These are phyloP conservation scores for Chlamydomonas sp. DNA, from an alignment of 139 green algal species.

Conservation along the genomic window DNA sequence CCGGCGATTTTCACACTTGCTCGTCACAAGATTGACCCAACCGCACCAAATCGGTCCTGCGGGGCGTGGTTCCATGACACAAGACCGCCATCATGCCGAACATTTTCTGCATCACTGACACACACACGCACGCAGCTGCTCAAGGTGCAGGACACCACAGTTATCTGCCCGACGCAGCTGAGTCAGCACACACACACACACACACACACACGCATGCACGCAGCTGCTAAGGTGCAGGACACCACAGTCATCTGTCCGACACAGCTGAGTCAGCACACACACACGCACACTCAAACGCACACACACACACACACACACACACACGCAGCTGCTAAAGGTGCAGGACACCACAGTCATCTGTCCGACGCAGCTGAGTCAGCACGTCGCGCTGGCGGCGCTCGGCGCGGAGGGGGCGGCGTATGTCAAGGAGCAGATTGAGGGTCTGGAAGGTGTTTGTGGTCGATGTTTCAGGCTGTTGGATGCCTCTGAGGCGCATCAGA, in stretches of 20 bases:
- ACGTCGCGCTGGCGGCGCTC: conserved; percentile 61
- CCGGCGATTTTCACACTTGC: too few species aligned
- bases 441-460: too few species aligned
- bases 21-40: too few species aligned
- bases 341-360: conserved; percentile 59
- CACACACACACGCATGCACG: background rate
- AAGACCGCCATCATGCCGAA: too few species aligned
- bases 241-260: conserved; percentile 54
- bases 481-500: too few species aligned
- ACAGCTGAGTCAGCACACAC: too few species aligned
- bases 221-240: background rate
- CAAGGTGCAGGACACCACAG: conserved; percentile 15
- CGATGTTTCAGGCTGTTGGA: too few species aligned
- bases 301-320: conserved; percentile 3
- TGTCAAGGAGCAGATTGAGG: conserved; percentile 2
- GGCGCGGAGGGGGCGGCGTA: conserved; percentile 12
- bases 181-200: conserved; percentile 48
- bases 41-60: too few species aligned
- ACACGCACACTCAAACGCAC: background rate
- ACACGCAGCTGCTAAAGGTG: background rate
- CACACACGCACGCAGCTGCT: background rate
- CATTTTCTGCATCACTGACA: too few species aligned
- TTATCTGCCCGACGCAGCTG: conserved; percentile 75
- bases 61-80: too few species aligned
- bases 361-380: conserved; percentile 64